phyloP scores from a whole-genome alignment of 2,329 filamentous ascomycete species.

The Dryadomyces quercivorus region DNA sequence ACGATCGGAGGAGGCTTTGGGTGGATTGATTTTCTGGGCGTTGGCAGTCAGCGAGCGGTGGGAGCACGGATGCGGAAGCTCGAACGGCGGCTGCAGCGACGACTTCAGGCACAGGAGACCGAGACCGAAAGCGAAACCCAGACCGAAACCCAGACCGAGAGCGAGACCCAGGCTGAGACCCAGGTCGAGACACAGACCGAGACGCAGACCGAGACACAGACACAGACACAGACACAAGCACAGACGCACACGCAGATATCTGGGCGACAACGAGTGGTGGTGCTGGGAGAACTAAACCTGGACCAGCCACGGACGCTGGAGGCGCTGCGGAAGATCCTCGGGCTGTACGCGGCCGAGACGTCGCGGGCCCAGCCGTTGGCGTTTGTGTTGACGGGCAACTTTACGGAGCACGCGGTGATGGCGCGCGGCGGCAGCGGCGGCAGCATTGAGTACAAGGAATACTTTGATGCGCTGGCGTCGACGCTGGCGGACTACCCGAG shows the following conservation, averaged over 20 bases:
- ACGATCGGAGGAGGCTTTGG: constrained; percentile 75
- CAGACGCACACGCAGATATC: constrained; percentile 8
- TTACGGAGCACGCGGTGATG: constrained; percentile 54
- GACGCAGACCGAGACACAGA: background rate
- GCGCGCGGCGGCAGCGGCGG: constrained; percentile 58
- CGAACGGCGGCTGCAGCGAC: constrained; percentile 52
- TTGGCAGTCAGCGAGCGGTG: constrained; percentile 77
- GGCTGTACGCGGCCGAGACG: constrained; percentile 55
- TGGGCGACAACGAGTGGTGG: constrained; percentile 46
- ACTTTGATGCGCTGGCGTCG: constrained; percentile 78
- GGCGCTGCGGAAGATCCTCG: constrained; percentile 68
- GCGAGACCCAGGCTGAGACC: background rate
- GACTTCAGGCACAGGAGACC: constrained; percentile 6
- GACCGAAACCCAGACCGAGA: constrained; percentile 7
- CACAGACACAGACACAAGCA: background rate
- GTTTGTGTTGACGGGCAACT: constrained; percentile 80
- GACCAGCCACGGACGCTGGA: constrained; percentile 73
- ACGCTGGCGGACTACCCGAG: constrained; percentile 73
- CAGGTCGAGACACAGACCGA: constrained; percentile 7
- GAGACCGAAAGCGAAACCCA: background rate
- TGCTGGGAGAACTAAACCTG: constrained; percentile 77
- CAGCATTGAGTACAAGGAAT: constrained; percentile 93
- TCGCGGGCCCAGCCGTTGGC: constrained; percentile 57
- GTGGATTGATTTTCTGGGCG: constrained; percentile 92
- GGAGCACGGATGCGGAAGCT: constrained; percentile 74